phyloP scores from a whole-genome alignment of 768 basidiomycete species.

The Boletellus ananiceps region DNA sequence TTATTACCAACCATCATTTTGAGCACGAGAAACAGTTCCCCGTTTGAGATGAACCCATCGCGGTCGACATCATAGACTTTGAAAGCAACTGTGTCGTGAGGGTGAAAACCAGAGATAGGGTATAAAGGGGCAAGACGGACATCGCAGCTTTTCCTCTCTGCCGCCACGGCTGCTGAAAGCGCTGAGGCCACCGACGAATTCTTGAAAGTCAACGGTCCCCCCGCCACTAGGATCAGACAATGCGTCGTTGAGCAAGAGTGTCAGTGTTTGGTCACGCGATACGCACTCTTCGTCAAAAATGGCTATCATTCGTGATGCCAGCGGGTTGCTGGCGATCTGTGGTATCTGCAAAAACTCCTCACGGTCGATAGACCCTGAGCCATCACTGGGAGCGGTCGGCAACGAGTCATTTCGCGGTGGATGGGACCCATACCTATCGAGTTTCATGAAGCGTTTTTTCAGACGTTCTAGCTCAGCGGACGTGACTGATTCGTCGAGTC shows the following conservation, averaged over 20 bases:
- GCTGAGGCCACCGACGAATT: slow-evolving; percentile 96
- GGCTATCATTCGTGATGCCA: slow-evolving; percentile 97
- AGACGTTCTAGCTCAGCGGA: slow-evolving; percentile 89
- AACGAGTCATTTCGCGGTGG: neutral
- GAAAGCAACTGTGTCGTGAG: slow-evolving; percentile 77
- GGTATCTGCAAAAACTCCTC: slow-evolving; percentile 99
- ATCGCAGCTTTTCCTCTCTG: slow-evolving; percentile 92
- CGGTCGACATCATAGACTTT: slow-evolving; percentile 99
- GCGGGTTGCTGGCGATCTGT: slow-evolving; percentile 95
- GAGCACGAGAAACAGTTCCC: slow-evolving; percentile 94
- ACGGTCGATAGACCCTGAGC: slow-evolving; percentile 95
- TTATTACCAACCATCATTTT: slow-evolving; percentile 99
- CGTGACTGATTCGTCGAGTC: slow-evolving; percentile 61
- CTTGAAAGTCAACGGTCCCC: slow-evolving; percentile 98
- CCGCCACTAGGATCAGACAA: slow-evolving; percentile 62
- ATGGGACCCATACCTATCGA: slow-evolving; percentile 65
- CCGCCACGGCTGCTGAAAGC: slow-evolving; percentile 97
- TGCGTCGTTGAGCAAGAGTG: neutral
- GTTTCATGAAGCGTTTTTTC: slow-evolving; percentile 99
- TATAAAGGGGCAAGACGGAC: slow-evolving; percentile 44
- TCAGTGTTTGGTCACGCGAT: slow-evolving; percentile 6
- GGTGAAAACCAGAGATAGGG: neutral
- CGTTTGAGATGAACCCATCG: slow-evolving; percentile 96
- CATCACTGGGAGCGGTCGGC: slow-evolving; percentile 55
- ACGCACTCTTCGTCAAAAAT: slow-evolving; percentile 99